Base-by-base conservation (phyloP, 305 asterid genomes). In the Fraxinus platypoda region DNA sequence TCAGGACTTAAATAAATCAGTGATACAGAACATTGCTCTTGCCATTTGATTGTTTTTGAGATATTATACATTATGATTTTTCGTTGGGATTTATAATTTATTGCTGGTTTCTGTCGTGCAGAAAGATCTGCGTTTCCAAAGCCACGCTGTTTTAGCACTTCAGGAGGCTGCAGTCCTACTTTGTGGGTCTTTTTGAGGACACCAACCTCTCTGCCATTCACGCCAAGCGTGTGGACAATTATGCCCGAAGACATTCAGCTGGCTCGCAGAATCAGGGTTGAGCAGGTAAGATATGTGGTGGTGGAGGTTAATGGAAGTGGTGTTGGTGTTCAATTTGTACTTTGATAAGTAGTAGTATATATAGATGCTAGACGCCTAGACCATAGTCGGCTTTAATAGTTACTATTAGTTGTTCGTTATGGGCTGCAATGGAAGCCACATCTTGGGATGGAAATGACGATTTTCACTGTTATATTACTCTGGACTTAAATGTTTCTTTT, bases 211-310 rank as follows among this genome's bases (percentile, higher is more conserved):
- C 30, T 59, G 70, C 30, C 3, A 59, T 59, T 59, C 13, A 89
- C 15, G 90, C 90, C 77, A 89, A 89, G 89, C 88, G 89, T 23
- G 90, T 87, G 68, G 68, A 89, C 89, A 21, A 87, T 87, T n/a
- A 89, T 89, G 90, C 92, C 90, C 38, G 86, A 87, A 84, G 90
- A 89, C 84, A 89, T 87, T 52, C 92, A 89, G 88, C 85, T 89
- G 35, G 92, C 90, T 54, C 74, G 90, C 86, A 84, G 92, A 85
- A 89, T 89, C 66, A 86, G 90, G 81, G 92, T 90, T 52, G 90
- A 86, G 85, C 87, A 2, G 62, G 21, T 19, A 49, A 17, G 62
- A 49, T 49, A 19, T 49, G 62, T 78, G 71, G 70, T 59, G 57
- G 68, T 74, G 85, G 76, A 41, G 49, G 15, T 41, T 41, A 41